Conservation (phyloP, 2,329 filamentous ascomycete genomes). For the Fusarium pseudonygamai region DNA sequence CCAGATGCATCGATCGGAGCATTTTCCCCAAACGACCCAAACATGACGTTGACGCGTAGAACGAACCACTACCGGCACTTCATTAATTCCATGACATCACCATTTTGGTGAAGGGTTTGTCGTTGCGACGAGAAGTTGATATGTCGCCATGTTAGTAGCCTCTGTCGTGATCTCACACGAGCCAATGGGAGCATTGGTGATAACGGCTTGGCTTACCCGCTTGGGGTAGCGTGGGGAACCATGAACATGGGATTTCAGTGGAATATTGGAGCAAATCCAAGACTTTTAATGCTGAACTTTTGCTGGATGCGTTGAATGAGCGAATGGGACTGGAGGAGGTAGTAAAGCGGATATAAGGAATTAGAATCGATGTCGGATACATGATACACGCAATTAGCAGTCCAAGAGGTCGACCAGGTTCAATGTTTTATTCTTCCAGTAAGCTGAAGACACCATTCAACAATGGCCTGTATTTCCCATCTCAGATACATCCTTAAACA, state of each 20-base stretch:
- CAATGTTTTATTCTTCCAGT: not conserved
- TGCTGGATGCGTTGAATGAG: not conserved
- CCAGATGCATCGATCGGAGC: not conserved
- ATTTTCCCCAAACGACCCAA: not conserved
- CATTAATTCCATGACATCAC: slow-evolving; percentile 8
- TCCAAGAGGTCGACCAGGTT: fast-evolving
- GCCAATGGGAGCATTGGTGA: slow-evolving; percentile 7
- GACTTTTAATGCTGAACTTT: too few species aligned
- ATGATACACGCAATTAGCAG: too few species aligned
- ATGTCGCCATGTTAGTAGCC: slow-evolving; percentile 25
- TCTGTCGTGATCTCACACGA: slow-evolving; percentile 5
- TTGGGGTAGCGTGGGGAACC: not conserved
- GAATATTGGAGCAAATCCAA: fast-evolving
- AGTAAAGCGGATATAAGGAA: too few species aligned
- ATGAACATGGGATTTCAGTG: not conserved
- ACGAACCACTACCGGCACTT: not conserved
- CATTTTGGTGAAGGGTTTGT: not conserved
- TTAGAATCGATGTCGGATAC: fast-evolving
- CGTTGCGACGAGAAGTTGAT: not conserved
- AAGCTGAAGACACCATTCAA: not conserved
- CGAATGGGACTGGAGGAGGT: fast-evolving
- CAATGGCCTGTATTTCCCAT: fast-evolving
- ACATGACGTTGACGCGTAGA: not conserved
- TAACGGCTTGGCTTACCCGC: not conserved
- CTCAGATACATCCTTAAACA: too few species aligned